These are phyloP conservation scores for Austroboletus novae-zelandiae DNA, from an alignment of 1,284 basidiomycete species.

Conservation along the genomic window DNA sequence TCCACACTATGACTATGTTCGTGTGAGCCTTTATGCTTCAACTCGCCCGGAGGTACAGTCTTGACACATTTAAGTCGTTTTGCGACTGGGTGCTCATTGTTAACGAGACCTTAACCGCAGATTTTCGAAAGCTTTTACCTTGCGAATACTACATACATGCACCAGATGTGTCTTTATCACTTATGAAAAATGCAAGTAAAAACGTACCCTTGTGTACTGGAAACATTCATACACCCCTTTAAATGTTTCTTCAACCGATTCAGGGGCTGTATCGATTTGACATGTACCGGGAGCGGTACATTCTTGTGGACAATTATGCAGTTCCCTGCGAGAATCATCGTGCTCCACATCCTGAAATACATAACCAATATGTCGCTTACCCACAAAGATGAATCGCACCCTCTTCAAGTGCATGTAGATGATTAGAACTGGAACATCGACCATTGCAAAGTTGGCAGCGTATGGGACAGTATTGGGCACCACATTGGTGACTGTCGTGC, in stretches of 20 bases:
- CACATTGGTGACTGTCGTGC: constrained; percentile 48
- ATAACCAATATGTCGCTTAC: constrained; percentile 39
- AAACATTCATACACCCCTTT: constrained; percentile 43
- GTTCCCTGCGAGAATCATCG: constrained; percentile 23
- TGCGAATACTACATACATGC: constrained; percentile 21
- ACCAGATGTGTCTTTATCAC: not conserved
- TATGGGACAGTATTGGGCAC: constrained; percentile 47
- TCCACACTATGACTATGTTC: constrained; percentile 48
- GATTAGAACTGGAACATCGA: constrained; percentile 43
- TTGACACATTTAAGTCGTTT: constrained; percentile 50
- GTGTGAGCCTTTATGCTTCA: constrained; percentile 45
- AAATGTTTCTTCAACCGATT: constrained; percentile 56
- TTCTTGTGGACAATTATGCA: constrained; percentile 44
- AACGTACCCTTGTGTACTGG: constrained; percentile 44
- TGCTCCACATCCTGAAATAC: not conserved
- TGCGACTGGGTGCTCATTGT: constrained; percentile 34
- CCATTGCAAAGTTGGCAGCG: constrained; percentile 51
- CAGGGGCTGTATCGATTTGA: constrained; percentile 51
- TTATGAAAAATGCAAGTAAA: not conserved
- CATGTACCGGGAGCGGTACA: constrained; percentile 50
- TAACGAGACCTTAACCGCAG: not conserved
- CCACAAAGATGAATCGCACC: constrained; percentile 56
- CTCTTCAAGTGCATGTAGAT: constrained; percentile 47
- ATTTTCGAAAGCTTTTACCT: constrained; percentile 9
- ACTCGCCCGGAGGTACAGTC: constrained; percentile 40